Percentiles rank a stretch among this genome's conserved stretches.
Conservation (phyloP, 371 early-diverging fungal genomes). For the Syncephalastrum contaminatum region DNA sequence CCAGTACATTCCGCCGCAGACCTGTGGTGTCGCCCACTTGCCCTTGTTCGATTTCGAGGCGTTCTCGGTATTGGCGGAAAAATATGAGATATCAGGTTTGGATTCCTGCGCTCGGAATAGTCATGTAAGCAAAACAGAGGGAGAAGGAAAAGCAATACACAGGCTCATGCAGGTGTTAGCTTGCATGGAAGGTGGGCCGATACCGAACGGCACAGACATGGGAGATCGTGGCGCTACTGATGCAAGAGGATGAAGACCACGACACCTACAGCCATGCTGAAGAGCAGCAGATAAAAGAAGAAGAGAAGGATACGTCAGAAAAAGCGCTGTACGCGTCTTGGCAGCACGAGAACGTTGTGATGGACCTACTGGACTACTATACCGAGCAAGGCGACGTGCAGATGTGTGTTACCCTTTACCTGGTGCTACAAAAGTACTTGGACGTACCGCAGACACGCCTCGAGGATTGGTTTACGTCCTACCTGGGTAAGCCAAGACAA, state of each 20-base stretch:
- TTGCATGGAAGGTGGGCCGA: constrained; percentile 63
- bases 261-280: constrained; percentile 11
- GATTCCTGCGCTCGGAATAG: constrained; percentile 71
- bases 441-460: constrained; percentile 45
- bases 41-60: constrained; percentile 68
- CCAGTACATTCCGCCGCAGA: constrained; percentile 54
- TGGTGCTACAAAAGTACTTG: constrained; percentile 57
- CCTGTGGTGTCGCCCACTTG: constrained; percentile 62
- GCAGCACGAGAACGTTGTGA: constrained; percentile 57
- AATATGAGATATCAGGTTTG: constrained; percentile 51
- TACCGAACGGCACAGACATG: constrained; percentile 80
- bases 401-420: constrained; percentile 75
- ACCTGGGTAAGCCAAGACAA: constrained; percentile 55
- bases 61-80: constrained; percentile 67
- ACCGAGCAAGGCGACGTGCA: constrained; percentile 84
- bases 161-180: constrained; percentile 16
- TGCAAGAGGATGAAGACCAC: constrained; percentile 25
- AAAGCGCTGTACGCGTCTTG: constrained; percentile 38
- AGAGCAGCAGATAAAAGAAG: constrained; percentile 1
- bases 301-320: constrained; percentile 22
- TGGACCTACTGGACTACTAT: constrained; percentile 68
- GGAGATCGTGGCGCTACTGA: constrained; percentile 72
- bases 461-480: constrained; percentile 73
- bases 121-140: constrained; percentile 35
- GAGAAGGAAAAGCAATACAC: no score